These are phyloP conservation scores for Roridomyces roridus DNA, from an alignment of 768 basidiomycete species.

Conservation along the genomic window DNA sequence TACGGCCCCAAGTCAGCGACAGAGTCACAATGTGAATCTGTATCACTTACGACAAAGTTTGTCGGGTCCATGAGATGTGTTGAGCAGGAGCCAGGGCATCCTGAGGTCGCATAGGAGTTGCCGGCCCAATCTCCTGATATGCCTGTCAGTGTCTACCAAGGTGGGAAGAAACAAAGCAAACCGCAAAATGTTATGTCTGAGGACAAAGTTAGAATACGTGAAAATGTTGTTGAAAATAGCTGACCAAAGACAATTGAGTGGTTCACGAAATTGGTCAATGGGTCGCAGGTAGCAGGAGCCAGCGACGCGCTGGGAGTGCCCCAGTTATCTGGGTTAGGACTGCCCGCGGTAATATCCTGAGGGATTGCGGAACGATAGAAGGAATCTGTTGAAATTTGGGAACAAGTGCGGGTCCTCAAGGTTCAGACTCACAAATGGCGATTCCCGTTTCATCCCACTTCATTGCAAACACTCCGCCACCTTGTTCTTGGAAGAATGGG, in stretches of 20 bases:
- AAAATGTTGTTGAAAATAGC: constrained; percentile 38
- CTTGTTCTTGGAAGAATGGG: constrained; percentile 76
- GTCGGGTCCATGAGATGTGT: constrained; percentile 66
- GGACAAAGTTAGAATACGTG: background rate
- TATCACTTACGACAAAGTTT: constrained; percentile 67
- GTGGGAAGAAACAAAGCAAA: constrained; percentile 26
- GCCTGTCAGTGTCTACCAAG: background rate
- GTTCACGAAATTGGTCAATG: constrained; percentile 62
- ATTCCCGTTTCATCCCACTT: constrained; percentile 85
- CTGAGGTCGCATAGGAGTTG: constrained; percentile 75
- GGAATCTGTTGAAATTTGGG: constrained; percentile 57
- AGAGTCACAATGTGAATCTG: background rate
- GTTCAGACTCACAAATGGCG: constrained; percentile 66
- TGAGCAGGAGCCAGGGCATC: constrained; percentile 78
- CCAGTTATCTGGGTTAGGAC: constrained; percentile 73
- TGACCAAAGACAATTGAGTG: constrained; percentile 80
- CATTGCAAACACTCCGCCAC: constrained; percentile 89
- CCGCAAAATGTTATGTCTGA: constrained; percentile 86
- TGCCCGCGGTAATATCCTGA: constrained; percentile 63
- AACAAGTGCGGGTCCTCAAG: constrained; percentile 5
- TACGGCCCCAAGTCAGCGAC: constrained; percentile 32
- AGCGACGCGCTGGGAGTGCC: constrained; percentile 70
- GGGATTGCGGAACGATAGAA: constrained; percentile 84
- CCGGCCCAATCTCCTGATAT: constrained; percentile 81
- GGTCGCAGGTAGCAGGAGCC: constrained; percentile 59